Base-by-base conservation (phyloP, 257 asterid species). In the Jasminum sambac region DNA sequence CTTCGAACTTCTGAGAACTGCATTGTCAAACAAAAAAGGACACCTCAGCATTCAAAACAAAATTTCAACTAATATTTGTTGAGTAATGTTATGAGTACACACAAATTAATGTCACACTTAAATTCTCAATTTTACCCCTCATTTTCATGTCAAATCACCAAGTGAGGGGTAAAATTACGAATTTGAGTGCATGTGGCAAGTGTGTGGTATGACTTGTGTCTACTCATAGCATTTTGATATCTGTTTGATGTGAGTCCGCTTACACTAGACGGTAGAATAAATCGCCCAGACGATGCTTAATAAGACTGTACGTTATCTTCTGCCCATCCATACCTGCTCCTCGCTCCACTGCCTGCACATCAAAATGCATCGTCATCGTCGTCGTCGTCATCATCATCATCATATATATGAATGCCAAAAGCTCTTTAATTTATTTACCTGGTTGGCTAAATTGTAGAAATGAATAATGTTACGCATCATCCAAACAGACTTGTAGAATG, bases 241-340 rank as follows among this genome's bases (percentile, higher is more conserved):
- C 23, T 5, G 4, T 55, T 55, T 21, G 61, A 6, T 52, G 62
- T 26, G 25, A 72, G 52, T 77, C 71, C 7, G 84, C 99, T 88
- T 84, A 95, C 99, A 95, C 99, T 74, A 91, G 81, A 70, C 98
- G 96, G 82, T 95, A 95, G 78, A 91, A 95, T 62, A 95, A 79
- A 76, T 95, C 99, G 63, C 97, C 98, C 9, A 95, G 78, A 55
- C 96, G 92, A 81, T 91, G 99, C 92, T 95, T 95, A 76, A 95
- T 84, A 55, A 95, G 91, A 70, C 83, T 78, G 81, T 95, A 95
- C 14, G 97, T 88, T 71, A 95, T 95, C 84, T 88, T 95, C 81
- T 91, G 96, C 11, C 98, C 98, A 77, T 95, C 99, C 95, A 89
- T 89, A 70, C 98, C 99, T 78, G 99, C 98, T 76, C 94, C 99